Base-by-base conservation (phyloP, 495 filamentous ascomycete species). In the Hypoxylon trugodes region DNA sequence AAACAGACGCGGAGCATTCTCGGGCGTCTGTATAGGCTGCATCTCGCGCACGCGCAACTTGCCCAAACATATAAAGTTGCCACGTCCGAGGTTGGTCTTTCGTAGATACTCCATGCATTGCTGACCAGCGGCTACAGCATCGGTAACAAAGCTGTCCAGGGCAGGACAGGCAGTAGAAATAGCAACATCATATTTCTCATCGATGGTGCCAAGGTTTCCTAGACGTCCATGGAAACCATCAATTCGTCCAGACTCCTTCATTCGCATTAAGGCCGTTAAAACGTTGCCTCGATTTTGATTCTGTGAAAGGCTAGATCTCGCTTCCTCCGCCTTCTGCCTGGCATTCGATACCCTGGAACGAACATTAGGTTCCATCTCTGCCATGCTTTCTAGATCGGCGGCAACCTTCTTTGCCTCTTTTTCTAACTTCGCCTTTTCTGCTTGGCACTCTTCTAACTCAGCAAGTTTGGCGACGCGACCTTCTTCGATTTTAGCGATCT, bases 41-140 rank as follows among this genome's bases (percentile, higher is more conserved):
- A 97, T 77, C 69, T 97, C 89, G 40, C 89, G 85, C 38, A 82
- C 79, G 26, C 91, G 82, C 18, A 97, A 82, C 61, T 93, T 91
- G 71, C 98, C 90, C 2, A 98, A 85, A 59, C 94, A 90, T 69
- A 98, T 98, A 71, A 98, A 96, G 76, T 96, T 96, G 24, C 93
- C 95, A 70, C 96, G 85, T n/a, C 95, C 95, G 19, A 98, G 88
- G 68, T 96, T 97, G 63, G 96, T 98, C 80, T 98, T 98, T 19
- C 95, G 87, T 13, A 98, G 83, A 70, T 98, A 94, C 65, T 98
- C 94, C 68, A 98, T 96, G 73, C 96, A 98, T 68, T 97, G 93
- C 73, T 97, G 94, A 46, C 93, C 96, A 41, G 90, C 90, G 68
- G 97, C 93, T 5, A 97, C 92, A 0, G 91, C 91, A 61, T 98